These are phyloP conservation scores for Talaromyces islandicus DNA, from an alignment of 2,329 filamentous ascomycete genomes.

Conservation along the genomic window DNA sequence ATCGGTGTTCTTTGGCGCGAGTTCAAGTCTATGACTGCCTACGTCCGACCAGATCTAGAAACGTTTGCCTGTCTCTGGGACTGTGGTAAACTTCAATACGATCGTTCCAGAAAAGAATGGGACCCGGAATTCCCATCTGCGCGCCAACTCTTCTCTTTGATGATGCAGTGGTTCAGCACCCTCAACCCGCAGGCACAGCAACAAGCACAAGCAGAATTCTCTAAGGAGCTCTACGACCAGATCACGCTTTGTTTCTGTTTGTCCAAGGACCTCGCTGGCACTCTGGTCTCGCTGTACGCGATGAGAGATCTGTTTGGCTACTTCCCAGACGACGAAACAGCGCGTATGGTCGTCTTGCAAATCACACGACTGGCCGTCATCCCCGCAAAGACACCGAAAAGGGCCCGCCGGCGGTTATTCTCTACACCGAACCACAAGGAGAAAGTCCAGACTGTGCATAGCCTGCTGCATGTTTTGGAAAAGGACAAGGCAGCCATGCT, in stretches of 20 bases:
- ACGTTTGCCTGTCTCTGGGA: slow-evolving; percentile 65
- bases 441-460: slow-evolving; percentile 39
- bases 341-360: slow-evolving; percentile 44
- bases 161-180: slow-evolving; percentile 41
- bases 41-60: slow-evolving; percentile 58
- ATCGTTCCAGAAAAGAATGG: slow-evolving; percentile 41
- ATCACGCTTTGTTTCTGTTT: slow-evolving; percentile 49
- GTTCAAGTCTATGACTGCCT: slow-evolving; percentile 50
- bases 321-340: slow-evolving; percentile 42
- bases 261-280: slow-evolving; percentile 43
- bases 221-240: slow-evolving; percentile 46
- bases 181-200: slow-evolving; percentile 25
- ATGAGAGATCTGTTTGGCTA: slow-evolving; percentile 40
- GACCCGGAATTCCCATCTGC: slow-evolving; percentile 40
- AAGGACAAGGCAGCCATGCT: slow-evolving; percentile 29
- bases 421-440: slow-evolving; percentile 37
- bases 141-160: slow-evolving; percentile 42
- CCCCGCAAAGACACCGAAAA: slow-evolving; percentile 26
- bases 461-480: slow-evolving; percentile 39
- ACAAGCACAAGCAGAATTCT: slow-evolving; percentile 32
- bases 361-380: slow-evolving; percentile 37
- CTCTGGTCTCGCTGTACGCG: slow-evolving; percentile 44
- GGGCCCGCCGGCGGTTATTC: slow-evolving; percentile 34
- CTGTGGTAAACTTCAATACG: slow-evolving; percentile 43
- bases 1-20: slow-evolving; percentile 50